A percentile compares a stretch with the other conserved stretches of the same genome.
These are phyloP conservation scores for Petunia hybrid DNA, from an alignment of 305 asterid species.

Conservation along the genomic window DNA sequence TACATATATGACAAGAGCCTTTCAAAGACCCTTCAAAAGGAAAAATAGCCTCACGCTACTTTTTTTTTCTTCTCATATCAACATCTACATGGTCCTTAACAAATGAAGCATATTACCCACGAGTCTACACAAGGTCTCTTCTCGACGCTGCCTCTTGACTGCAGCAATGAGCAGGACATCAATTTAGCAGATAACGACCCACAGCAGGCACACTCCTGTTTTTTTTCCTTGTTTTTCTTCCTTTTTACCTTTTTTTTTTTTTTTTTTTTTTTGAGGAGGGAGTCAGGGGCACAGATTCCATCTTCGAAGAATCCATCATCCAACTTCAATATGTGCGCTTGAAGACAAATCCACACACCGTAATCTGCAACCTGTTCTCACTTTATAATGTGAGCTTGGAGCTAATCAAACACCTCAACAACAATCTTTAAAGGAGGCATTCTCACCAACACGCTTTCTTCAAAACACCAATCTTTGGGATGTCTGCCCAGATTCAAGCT, in stretches of 20 bases:
- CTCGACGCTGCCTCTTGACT: not conserved
- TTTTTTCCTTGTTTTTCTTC: not conserved
- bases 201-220: not conserved
- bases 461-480: conserved; percentile 3
- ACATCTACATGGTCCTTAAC: not conserved
- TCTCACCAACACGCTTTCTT: not conserved
- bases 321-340: conserved; percentile 12
- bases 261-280: too few species aligned
- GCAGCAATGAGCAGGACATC: not conserved
- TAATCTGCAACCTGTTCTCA: conserved; percentile 20
- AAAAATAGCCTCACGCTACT: not conserved
- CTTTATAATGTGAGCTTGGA: conserved; percentile 14
- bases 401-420: conserved; percentile 12
- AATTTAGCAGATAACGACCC: not conserved
- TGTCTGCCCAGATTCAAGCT: conserved; percentile 27
- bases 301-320: conserved; percentile 16
- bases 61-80: conserved; percentile 23
- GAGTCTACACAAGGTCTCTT: not conserved
- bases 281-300: conserved; percentile 18
- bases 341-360: conserved; percentile 11
- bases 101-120: not conserved
- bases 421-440: conserved; percentile 15
- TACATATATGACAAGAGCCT: not conserved
- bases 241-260: not conserved
- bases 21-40: not conserved